Evolutionary conservation across 2,329 filamentous ascomycete genomes (phyloP), one percentile per base, ranked within the genome.

Genomic region (Ophiostoma perfectum): DNA sequence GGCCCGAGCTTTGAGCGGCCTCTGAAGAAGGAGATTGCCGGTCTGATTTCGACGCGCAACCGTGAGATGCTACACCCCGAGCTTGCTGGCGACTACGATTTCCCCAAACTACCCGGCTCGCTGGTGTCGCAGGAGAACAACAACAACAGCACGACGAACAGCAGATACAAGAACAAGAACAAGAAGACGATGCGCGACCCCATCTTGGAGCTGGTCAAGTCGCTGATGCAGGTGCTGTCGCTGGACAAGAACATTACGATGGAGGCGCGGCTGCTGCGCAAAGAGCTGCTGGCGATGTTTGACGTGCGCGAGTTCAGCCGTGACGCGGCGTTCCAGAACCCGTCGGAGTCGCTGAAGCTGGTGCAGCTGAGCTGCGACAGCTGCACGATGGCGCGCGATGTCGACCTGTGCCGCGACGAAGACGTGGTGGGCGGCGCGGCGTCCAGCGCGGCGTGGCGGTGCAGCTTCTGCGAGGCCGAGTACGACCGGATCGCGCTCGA

Each of bases 301-400:
- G 95, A 99, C 68, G 88, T 99, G 67, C 90, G 93, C 73, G 95
- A 99, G 78, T 99, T 99, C 81, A 91, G 89, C 77, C 85, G 89
- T 67, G 92, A 94, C 68, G 94, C 90, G n/a, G 85, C 88, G 3
- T 99, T 98, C 77, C 82, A 86, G 70, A 98, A 98, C 76, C 94
- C 95, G 0, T 91, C 88, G 66, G 88, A 90, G 68, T 88, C 84
- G 62, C 84, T 98, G 4, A 86, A 85, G 72, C 81, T 99, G 4
- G 77, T 84, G 4, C 90, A 94, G 75, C 80, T 97, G 44, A 91
- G 91, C 70, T 99, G 95, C 78, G 88, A 93, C 72, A 91, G 91
- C 76, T 99, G 95, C 81, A 97, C 93, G 63, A 87, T 95, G 78
- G 87, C 91, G 12, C 88, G 92, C 44, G 93, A 98, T 75, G 83